Percentiles rank a stretch among this genome's conserved stretches.
These are phyloP conservation scores for Penicillium cataractarum DNA, from an alignment of 495 filamentous ascomycete species.

Conservation along the genomic window DNA sequence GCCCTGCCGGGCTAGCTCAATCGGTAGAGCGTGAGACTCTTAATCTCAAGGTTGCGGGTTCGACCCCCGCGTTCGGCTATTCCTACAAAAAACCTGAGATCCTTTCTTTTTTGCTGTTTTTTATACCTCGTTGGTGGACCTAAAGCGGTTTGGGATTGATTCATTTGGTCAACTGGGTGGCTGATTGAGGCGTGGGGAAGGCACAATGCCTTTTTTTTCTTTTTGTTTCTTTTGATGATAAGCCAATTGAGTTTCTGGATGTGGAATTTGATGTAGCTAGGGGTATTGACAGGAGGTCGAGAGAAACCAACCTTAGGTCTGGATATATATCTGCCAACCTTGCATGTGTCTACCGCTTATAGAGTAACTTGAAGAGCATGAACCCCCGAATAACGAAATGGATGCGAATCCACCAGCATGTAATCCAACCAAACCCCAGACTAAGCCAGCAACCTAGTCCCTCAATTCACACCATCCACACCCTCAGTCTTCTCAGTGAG, in stretches of 20 bases:
- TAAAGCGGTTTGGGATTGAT: too few relatives aligned
- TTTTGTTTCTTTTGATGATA: background rate
- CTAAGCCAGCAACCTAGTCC: background rate
- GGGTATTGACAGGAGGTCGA: too few relatives aligned
- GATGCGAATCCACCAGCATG: too few relatives aligned
- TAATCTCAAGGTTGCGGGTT: slow-evolving; percentile 75
- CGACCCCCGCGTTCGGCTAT: slow-evolving; percentile 56
- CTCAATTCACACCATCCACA: slow-evolving; percentile 5
- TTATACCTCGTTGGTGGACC: too few relatives aligned
- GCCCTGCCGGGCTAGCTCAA: slow-evolving; percentile 69
- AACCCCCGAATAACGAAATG: too few relatives aligned
- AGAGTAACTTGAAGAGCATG: too few relatives aligned
- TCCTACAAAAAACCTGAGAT: slow-evolving; percentile 32
- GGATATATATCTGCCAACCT: background rate
- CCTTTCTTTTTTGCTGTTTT: slow-evolving; percentile 21
- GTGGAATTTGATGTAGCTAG: background rate
- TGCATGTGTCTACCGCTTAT: too few relatives aligned
- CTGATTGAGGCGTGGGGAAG: background rate
- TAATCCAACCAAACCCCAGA: background rate
- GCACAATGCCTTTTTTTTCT: background rate
- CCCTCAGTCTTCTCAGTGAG: slow-evolving; percentile 29
- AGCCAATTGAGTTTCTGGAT: too few relatives aligned
- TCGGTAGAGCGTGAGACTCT: slow-evolving; percentile 86
- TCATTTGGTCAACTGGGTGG: too few relatives aligned
- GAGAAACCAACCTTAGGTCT: too few relatives aligned